Percentiles rank a stretch among this genome's conserved stretches.
phyloP scores from a whole-genome alignment of 2,329 filamentous ascomycete species.

The Exophiala dermatitidis region DNA sequence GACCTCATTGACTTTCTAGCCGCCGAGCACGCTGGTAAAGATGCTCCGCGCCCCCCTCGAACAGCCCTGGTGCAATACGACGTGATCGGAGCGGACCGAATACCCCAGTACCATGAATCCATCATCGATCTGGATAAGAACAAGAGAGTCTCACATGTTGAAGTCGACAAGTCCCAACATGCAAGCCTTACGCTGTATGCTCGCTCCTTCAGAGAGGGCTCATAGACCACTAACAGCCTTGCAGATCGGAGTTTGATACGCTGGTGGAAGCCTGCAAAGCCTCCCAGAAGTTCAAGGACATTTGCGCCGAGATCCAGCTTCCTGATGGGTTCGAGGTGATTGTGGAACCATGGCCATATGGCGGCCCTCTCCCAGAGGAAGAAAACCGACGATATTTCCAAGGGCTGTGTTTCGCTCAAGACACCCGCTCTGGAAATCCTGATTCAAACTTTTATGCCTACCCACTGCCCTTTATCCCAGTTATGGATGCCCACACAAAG shows the following conservation, averaged over 20 bases:
- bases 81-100: too few relatives aligned
- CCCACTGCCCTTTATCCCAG: not conserved
- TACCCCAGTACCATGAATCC: conserved; percentile 47
- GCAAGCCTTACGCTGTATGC: conserved; percentile 39
- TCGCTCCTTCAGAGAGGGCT: conserved; percentile 38
- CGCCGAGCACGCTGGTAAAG: too few relatives aligned
- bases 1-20: conserved; percentile 32
- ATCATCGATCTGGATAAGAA: conserved; percentile 43
- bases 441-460: not conserved
- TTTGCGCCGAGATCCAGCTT: too few relatives aligned
- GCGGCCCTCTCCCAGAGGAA: too few relatives aligned
- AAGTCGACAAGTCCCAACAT: conserved; percentile 43
- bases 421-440: conserved; percentile 36
- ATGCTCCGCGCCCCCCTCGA: too few relatives aligned
- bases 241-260: too few relatives aligned
- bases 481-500: not conserved
- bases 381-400: conserved; percentile 38
- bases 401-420: conserved; percentile 48
- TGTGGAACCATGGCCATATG: too few relatives aligned
- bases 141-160: conserved; percentile 39
- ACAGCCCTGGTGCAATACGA: too few relatives aligned
- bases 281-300: too few relatives aligned
- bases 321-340: too few relatives aligned
- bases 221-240: conserved; percentile 34
- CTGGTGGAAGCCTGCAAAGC: too few relatives aligned